Conservation (phyloP, 257 asterid species). For the Thymus mandschuricus region DNA sequence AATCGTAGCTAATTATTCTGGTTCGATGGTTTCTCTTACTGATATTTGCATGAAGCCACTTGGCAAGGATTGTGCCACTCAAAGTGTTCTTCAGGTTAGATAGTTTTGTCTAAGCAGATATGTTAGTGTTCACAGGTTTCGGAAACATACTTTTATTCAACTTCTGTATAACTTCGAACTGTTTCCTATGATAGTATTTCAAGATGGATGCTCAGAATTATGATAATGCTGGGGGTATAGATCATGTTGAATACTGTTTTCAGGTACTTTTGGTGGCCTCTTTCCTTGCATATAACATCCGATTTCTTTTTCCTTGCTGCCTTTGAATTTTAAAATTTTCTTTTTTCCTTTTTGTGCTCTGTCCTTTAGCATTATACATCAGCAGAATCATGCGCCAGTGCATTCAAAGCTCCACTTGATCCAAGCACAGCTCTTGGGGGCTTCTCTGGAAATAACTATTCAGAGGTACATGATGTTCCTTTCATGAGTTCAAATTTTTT, state of each 20-base stretch:
- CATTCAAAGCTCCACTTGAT: constrained; percentile 96
- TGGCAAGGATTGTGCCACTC: constrained; percentile 96
- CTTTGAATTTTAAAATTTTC: constrained; percentile 7
- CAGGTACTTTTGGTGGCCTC: constrained; percentile 57
- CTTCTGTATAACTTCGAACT: constrained; percentile 23
- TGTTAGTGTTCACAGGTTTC: neutral
- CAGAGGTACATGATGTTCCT: constrained; percentile 59
- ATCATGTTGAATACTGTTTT: constrained; percentile 84
- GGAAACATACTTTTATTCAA: neutral
- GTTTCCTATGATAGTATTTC: constrained; percentile 69
- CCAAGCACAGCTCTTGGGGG: constrained; percentile 98
- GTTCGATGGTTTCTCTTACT: constrained; percentile 76
- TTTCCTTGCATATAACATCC: constrained; percentile 21
- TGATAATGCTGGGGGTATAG: constrained; percentile 77
- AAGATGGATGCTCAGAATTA: constrained; percentile 83
- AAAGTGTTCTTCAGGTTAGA: constrained; percentile 92
- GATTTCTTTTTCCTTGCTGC: constrained; percentile 4
- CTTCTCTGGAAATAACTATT: constrained; percentile 82
- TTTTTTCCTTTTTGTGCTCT: constrained; percentile 22
- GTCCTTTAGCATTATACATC: constrained; percentile 82
- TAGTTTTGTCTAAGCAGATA: constrained; percentile 4
- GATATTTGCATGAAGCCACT: constrained; percentile 99
- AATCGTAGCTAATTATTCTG: constrained; percentile 80
- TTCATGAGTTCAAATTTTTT: neutral
- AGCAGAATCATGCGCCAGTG: constrained; percentile 83